Percentiles rank a stretch among this genome's conserved stretches.
Conservation (phyloP, 306 rosid genomes). For the Cucurbita ficifolia region DNA sequence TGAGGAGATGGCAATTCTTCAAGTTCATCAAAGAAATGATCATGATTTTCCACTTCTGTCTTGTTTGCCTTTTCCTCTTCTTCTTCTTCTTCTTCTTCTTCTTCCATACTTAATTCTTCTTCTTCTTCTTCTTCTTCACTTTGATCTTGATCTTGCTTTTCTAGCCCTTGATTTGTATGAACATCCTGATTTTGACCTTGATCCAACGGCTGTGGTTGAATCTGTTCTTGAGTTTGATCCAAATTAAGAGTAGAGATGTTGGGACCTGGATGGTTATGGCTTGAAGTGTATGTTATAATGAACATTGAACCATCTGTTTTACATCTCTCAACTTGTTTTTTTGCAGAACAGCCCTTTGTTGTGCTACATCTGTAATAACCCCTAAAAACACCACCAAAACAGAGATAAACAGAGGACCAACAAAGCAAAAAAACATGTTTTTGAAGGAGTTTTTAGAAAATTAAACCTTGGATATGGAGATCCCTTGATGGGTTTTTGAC, state of each 20-base stretch:
- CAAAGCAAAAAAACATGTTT: not conserved
- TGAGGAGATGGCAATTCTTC: slow-evolving; percentile 75
- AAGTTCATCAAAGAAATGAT: slow-evolving; percentile 75
- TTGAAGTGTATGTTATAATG: slow-evolving; percentile 58
- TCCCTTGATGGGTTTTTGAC: slow-evolving; percentile 90
- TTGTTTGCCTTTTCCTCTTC: not conserved
- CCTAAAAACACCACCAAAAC: slow-evolving; percentile 19
- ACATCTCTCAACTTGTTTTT: slow-evolving; percentile 89
- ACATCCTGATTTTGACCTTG: not conserved
- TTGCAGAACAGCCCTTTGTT: slow-evolving; percentile 85
- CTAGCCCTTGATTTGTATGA: slow-evolving; percentile 10
- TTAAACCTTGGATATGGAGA: slow-evolving; percentile 86
- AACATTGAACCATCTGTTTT: slow-evolving; percentile 72
- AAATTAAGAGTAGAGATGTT: slow-evolving; percentile 19
- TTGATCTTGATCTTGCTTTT: slow-evolving; percentile 4
- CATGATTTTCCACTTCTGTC: slow-evolving; percentile 25
- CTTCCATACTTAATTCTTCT: not conserved
- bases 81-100: not conserved
- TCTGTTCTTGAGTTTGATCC: slow-evolving; percentile 16
- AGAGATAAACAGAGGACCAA: not conserved
- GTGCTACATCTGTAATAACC: slow-evolving; percentile 87
- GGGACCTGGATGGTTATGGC: slow-evolving; percentile 76
- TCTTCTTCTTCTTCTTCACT: not conserved
- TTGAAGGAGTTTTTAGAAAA: not conserved
- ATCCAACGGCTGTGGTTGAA: slow-evolving; percentile 17